Conservation (phyloP, 768 basidiomycete genomes). For the Lactarius akahatsu region DNA sequence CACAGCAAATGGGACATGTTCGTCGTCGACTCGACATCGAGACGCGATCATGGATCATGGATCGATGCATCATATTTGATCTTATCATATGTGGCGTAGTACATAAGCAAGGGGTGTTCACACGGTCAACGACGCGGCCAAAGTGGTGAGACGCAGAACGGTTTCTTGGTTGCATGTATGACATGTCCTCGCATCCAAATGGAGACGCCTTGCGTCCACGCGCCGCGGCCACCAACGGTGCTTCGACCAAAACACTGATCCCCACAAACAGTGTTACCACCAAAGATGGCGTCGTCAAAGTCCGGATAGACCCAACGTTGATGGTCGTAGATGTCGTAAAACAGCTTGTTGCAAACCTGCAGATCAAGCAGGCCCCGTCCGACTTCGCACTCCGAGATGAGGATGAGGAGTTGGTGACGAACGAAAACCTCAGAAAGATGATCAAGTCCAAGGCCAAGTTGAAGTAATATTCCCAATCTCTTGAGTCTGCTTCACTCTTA, state of each 20-base stretch:
- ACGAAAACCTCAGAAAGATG: constrained; percentile 81
- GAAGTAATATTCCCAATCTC: constrained; percentile 50
- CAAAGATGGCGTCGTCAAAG: constrained; percentile 74
- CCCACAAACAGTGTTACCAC: constrained; percentile 86
- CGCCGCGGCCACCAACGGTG: constrained; percentile 20
- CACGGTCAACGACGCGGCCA: not conserved
- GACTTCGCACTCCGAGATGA: constrained; percentile 82
- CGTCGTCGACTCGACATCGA: no score
- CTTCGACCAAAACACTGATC: constrained; percentile 48
- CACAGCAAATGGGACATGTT: no score
- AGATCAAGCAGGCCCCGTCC: constrained; percentile 69
- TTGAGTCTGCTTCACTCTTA: not conserved
- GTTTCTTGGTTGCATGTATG: constrained; percentile 9
- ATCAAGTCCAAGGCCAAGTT: constrained; percentile 76
- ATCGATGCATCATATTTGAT: no score
- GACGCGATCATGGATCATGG: no score
- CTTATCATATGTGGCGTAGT: not conserved
- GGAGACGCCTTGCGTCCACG: constrained; percentile 19
- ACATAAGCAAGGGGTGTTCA: constrained; percentile 2
- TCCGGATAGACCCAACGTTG: constrained; percentile 81
- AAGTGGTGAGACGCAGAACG: not conserved
- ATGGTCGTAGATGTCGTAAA: constrained; percentile 83
- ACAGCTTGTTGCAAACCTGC: constrained; percentile 78
- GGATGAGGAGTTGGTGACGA: constrained; percentile 78
- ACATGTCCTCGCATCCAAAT: constrained; percentile 22